A percentile compares a stretch with the other conserved stretches of the same genome.
Conservation (phyloP, 768 basidiomycete species). For the Termitomyces sp. region DNA sequence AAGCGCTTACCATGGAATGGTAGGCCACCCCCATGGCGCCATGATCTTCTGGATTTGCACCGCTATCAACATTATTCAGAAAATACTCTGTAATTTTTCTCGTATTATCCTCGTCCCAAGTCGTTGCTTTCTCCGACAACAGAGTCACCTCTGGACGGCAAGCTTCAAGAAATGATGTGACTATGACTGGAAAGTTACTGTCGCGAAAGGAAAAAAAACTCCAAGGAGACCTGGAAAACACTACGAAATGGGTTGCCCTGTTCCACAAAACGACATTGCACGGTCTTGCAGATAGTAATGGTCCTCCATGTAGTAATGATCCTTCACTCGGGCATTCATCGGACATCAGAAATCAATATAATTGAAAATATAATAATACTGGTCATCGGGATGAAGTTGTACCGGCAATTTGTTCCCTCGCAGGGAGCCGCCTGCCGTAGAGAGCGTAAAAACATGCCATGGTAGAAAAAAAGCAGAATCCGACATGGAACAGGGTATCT, state of each 20-base stretch:
- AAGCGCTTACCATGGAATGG: slow-evolving; percentile 52
- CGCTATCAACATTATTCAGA: slow-evolving; percentile 19
- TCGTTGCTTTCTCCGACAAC: slow-evolving; percentile 4
- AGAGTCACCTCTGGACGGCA: slow-evolving; percentile 39
- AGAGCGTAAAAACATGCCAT: neutral
- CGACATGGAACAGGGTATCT: neutral
- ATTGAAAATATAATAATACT: slow-evolving; percentile 72
- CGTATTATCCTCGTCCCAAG: neutral
- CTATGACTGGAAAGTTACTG: slow-evolving; percentile 55
- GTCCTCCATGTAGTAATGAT: slow-evolving; percentile 68
- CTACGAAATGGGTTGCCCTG: slow-evolving; percentile 65
- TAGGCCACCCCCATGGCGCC: slow-evolving; percentile 77
- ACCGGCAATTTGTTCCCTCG: no score
- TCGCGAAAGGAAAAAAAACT: slow-evolving; percentile 66
- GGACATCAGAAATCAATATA: slow-evolving; percentile 61
- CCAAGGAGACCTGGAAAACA: slow-evolving; percentile 54
- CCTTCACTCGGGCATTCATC: slow-evolving; percentile 56
- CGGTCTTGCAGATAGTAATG: slow-evolving; percentile 62
- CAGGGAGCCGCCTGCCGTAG: no score
- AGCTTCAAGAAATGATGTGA: slow-evolving; percentile 53
- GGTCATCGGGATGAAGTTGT: slow-evolving; percentile 66
- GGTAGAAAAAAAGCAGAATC: neutral
- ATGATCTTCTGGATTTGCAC: slow-evolving; percentile 23
- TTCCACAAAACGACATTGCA: slow-evolving; percentile 64
- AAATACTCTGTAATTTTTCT: slow-evolving; percentile 37